Percentiles rank a stretch among this genome's conserved stretches.
These are phyloP conservation scores for Sporothrix brunneoviolacea DNA, from an alignment of 2,329 filamentous ascomycete species.

Conservation along the genomic window DNA sequence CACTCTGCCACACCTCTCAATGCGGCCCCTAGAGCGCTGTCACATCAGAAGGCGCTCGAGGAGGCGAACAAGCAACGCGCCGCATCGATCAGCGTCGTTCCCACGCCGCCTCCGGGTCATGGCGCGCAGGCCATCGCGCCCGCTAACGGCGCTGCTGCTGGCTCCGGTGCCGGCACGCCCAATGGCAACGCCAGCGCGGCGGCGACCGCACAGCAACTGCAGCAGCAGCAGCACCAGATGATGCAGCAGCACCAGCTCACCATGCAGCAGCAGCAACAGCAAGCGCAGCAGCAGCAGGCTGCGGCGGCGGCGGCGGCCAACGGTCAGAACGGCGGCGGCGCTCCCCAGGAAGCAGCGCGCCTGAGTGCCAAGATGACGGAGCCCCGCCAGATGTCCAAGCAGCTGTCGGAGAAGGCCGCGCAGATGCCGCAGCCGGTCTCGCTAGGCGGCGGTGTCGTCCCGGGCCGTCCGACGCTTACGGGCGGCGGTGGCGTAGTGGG, in stretches of 20 bases:
- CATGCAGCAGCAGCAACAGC: slow-evolving; percentile 73
- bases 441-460: slow-evolving; percentile 54
- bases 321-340: slow-evolving; percentile 10
- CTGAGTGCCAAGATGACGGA: slow-evolving; percentile 35
- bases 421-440: slow-evolving; percentile 66
- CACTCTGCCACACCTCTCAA: slow-evolving; percentile 37
- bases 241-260: slow-evolving; percentile 21
- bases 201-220: slow-evolving; percentile 16
- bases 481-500: slow-evolving; percentile 70
- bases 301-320: slow-evolving; percentile 38
- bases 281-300: slow-evolving; percentile 63
- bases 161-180: slow-evolving; percentile 1
- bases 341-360: slow-evolving; percentile 6
- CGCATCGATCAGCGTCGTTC: slow-evolving; percentile 16
- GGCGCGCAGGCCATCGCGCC: slow-evolving; percentile 10
- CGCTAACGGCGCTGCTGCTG: neutral
- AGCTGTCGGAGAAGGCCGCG: slow-evolving; percentile 60
- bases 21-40: slow-evolving; percentile 36
- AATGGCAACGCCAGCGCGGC: slow-evolving; percentile 2
- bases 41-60: slow-evolving; percentile 44
- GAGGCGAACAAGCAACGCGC: slow-evolving; percentile 38
- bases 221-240: slow-evolving; percentile 12
- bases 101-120: slow-evolving; percentile 6
- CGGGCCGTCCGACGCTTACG: slow-evolving; percentile 74
- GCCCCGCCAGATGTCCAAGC: slow-evolving; percentile 80